Conservation (phyloP, 345 rosid genomes). For the Balakata baccata region DNA sequence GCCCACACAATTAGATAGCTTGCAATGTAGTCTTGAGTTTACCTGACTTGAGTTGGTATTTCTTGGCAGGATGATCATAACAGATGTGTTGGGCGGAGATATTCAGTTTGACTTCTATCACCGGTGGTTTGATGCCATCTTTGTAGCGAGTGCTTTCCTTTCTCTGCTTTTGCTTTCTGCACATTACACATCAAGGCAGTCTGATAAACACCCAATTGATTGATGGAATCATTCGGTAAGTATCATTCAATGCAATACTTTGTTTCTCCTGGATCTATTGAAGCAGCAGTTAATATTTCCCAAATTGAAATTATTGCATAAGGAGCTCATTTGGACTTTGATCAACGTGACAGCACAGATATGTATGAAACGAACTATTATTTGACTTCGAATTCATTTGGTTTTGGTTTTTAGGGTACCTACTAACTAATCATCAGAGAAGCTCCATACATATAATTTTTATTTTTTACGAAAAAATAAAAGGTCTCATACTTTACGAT, state of each 20-base stretch:
- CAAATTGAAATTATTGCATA: neutral
- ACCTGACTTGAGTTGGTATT: constrained; percentile 18
- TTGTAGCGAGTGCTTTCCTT: constrained; percentile 93
- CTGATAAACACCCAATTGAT: constrained; percentile 91
- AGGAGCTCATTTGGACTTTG: neutral
- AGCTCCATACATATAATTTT: no score
- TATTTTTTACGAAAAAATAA: no score
- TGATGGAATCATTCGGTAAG: constrained; percentile 35
- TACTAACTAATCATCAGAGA: no score
- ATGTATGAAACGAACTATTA: no score
- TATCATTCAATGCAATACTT: neutral
- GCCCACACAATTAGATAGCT: neutral
- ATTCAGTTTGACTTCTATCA: constrained; percentile 98
- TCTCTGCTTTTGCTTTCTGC: constrained; percentile 90
- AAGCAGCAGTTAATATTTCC: neutral
- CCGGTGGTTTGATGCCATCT: constrained; percentile 94
- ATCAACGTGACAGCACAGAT: neutral
- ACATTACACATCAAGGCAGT: constrained; percentile 92
- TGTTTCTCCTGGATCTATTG: neutral
- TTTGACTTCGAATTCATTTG: no score
- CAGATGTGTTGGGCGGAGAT: constrained; percentile 93
- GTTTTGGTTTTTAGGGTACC: no score
- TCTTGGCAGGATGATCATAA: constrained; percentile 80
- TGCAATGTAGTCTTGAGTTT: constrained; percentile 1
- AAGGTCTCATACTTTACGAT: no score